These are phyloP conservation scores for Aspergillus funiculosus DNA, from an alignment of 495 filamentous ascomycete genomes.

Conservation along the genomic window DNA sequence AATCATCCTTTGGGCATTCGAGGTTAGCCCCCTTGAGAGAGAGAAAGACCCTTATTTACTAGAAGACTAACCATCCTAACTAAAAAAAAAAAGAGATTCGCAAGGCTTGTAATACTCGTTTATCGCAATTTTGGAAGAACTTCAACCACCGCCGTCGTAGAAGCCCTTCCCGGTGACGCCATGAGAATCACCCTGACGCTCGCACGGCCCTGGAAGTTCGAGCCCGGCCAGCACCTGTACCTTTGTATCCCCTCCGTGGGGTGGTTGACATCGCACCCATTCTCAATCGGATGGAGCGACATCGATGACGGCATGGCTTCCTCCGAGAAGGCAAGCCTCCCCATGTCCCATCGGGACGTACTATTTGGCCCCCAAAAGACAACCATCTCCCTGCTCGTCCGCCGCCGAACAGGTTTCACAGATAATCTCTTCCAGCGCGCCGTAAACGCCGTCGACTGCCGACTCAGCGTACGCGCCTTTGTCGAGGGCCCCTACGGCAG, in stretches of 20 bases:
- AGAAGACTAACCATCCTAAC: too few species aligned
- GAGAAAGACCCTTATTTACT: too few species aligned
- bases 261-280: conserved; percentile 85
- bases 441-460: conserved; percentile 31
- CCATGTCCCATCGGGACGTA: conserved; percentile 35
- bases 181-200: conserved; percentile 75
- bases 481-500: conserved; percentile 88
- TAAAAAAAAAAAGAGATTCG: conserved; percentile 36
- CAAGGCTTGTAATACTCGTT: conserved; percentile 61
- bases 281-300: conserved; percentile 85
- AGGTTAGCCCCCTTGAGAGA: conserved; percentile 42
- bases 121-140: conserved; percentile 62
- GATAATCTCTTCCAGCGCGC: conserved; percentile 68
- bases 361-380: conserved; percentile 42
- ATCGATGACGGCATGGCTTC: conserved; percentile 26
- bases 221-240: conserved; percentile 83
- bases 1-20: conserved; percentile 69
- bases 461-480: conserved; percentile 51
- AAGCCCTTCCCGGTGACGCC: conserved; percentile 76
- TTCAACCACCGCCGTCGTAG: conserved; percentile 64
- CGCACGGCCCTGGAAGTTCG: conserved; percentile 67
- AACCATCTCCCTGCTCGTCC: conserved; percentile 71
- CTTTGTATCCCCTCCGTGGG: conserved; percentile 72
- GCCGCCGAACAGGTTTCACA: conserved; percentile 83
- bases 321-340: conserved; percentile 42